Percentiles rank a stretch among this genome's conserved stretches.
Conservation (phyloP, 495 filamentous ascomycete genomes). For the Tetracladium marchalianum region DNA sequence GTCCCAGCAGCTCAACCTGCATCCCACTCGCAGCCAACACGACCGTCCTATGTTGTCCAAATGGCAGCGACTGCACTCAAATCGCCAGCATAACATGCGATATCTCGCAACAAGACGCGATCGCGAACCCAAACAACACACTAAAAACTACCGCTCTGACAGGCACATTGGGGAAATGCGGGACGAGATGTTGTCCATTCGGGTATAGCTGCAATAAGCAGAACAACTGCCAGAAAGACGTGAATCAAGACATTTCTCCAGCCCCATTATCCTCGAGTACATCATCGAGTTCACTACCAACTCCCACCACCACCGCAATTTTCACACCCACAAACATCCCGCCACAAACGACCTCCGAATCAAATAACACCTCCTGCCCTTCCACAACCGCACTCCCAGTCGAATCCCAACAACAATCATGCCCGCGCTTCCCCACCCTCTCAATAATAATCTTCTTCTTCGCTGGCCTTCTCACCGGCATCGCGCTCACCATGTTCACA, state of each 20-base stretch:
- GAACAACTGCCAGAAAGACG: constrained; percentile 21
- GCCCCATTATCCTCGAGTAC: constrained; percentile 9
- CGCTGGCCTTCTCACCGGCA: constrained; percentile 43
- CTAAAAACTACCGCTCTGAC: constrained; percentile 62
- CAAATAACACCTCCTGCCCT: constrained; percentile 21
- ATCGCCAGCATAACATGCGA: constrained; percentile 69
- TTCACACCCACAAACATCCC: constrained; percentile 23
- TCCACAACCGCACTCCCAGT: constrained; percentile 22
- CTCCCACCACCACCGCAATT: constrained; percentile 24
- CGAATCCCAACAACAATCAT: constrained; percentile 4
- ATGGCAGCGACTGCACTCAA: constrained; percentile 45
- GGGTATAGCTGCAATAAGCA: constrained; percentile 59
- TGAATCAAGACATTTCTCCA: constrained; percentile 9
- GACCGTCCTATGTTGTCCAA: constrained; percentile 71
- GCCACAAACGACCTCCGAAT: constrained; percentile 22
- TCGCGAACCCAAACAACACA: constrained; percentile 43
- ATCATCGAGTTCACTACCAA: constrained; percentile 18
- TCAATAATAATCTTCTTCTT: constrained; percentile 56
- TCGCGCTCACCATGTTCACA: constrained; percentile 2
- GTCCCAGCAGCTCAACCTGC: constrained; percentile 51
- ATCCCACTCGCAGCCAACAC: constrained; percentile 52
- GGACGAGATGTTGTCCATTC: constrained; percentile 51
- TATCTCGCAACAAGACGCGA: constrained; percentile 53
- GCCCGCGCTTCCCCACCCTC: constrained; percentile 33
- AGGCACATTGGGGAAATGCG: constrained; percentile 46